Percentiles rank a stretch among this genome's conserved stretches.
phyloP scores from a whole-genome alignment of 108 stramenopile genomes.

The Craspedostauros australis region DNA sequence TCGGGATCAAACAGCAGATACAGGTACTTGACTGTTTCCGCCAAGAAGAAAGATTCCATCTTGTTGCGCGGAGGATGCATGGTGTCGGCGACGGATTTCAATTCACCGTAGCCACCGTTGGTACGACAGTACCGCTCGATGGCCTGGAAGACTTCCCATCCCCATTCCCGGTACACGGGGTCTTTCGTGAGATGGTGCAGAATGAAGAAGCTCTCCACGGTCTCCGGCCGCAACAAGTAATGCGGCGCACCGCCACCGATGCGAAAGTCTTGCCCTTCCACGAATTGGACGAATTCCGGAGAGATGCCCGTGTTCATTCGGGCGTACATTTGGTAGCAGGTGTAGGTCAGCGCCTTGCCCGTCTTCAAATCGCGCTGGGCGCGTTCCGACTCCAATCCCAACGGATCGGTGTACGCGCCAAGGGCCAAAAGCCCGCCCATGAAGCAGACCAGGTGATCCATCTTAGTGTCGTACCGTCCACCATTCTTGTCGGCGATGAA shows the following conservation, averaged over 20 bases:
- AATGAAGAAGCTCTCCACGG: slow-evolving; percentile 72
- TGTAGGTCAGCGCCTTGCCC: slow-evolving; percentile 81
- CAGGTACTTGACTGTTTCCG: slow-evolving; percentile 95
- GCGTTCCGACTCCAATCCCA: slow-evolving; percentile 45
- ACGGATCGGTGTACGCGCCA: slow-evolving; percentile 84
- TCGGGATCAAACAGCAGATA: slow-evolving; percentile 93
- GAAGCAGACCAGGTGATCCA: slow-evolving; percentile 95
- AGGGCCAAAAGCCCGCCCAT: slow-evolving; percentile 90
- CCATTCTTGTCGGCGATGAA: slow-evolving; percentile 74
- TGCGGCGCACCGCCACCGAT: slow-evolving; percentile 52
- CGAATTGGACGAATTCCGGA: slow-evolving; percentile 75
- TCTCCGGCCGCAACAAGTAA: slow-evolving; percentile 90
- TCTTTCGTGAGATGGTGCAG: slow-evolving; percentile 81
- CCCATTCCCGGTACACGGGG: slow-evolving; percentile 95
- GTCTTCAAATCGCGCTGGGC: slow-evolving; percentile 81
- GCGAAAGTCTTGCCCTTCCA: slow-evolving; percentile 56
- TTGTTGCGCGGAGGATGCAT: slow-evolving; percentile 48
- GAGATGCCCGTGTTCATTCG: slow-evolving; percentile 83
- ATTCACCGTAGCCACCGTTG: slow-evolving; percentile 65
- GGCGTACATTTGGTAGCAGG: slow-evolving; percentile 94
- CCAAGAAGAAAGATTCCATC: slow-evolving; percentile 96
- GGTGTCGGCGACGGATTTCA: slow-evolving; percentile 56
- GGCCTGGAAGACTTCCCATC: slow-evolving; percentile 92
- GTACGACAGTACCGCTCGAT: slow-evolving; percentile 88
- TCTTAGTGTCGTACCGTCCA: slow-evolving; percentile 55